Conservation (phyloP, 768 basidiomycete genomes). For the Podaxis sp. region DNA sequence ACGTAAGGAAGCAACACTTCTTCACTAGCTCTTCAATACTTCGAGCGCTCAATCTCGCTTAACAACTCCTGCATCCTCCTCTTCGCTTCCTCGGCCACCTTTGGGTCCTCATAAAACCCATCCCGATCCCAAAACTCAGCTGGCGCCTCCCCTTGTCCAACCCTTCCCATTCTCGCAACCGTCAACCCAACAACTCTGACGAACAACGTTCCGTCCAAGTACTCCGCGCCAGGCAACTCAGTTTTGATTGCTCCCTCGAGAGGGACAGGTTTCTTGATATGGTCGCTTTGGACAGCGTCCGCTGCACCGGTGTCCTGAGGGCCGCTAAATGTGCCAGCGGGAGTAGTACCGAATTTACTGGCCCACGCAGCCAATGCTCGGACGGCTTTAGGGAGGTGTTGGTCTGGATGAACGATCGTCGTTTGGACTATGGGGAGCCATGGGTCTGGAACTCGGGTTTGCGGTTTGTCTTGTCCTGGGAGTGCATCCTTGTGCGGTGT, state of each 20-base stretch:
- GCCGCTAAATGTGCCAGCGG: conserved; percentile 35
- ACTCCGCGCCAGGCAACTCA: conserved; percentile 48
- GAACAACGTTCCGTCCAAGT: conserved; percentile 64
- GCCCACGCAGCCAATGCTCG: conserved; percentile 34
- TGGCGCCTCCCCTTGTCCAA: conserved; percentile 32
- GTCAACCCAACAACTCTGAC: conserved; percentile 55
- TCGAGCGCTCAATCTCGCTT: not conserved
- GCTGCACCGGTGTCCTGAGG: conserved; percentile 20
- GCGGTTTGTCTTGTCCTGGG: conserved; percentile 31
- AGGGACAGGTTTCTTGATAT: no score
- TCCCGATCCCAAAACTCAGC: conserved; percentile 25
- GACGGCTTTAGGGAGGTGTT: conserved; percentile 41
- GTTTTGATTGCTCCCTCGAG: not conserved
- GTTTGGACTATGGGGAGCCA: conserved; percentile 60
- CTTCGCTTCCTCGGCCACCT: not conserved
- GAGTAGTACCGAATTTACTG: conserved; percentile 21
- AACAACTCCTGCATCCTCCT: not conserved
- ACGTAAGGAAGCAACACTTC: no score
- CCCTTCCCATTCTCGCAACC: conserved; percentile 38
- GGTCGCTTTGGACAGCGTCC: no score
- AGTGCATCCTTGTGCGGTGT: conserved; percentile 24
- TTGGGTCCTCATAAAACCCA: conserved; percentile 19
- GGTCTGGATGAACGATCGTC: conserved; percentile 56
- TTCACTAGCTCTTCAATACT: not conserved
- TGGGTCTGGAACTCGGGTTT: conserved; percentile 45